These are phyloP conservation scores for Avicennia marina DNA, from an alignment of 257 asterid species.

Conservation along the genomic window DNA sequence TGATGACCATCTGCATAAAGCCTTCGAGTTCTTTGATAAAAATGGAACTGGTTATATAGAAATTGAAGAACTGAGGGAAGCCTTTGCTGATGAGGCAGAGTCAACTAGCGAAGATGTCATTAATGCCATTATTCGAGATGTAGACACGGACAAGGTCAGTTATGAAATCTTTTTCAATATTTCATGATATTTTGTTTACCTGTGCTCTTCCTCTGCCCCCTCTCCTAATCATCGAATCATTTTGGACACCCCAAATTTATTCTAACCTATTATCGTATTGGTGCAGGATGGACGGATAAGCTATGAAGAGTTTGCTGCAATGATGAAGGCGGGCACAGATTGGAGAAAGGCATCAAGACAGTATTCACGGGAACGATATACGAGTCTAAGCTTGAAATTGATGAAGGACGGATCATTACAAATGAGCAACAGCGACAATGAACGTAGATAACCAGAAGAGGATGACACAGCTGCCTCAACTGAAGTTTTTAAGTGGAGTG, in stretches of 20 bases:
- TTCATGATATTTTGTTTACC: neutral
- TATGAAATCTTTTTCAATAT: neutral
- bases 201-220: neutral
- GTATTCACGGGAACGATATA: slow-evolving; percentile 62
- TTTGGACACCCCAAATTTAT: neutral
- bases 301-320: slow-evolving; percentile 54
- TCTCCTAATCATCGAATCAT: neutral
- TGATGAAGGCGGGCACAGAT: slow-evolving; percentile 81
- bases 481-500: neutral
- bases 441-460: slow-evolving; percentile 19
- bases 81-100: slow-evolving; percentile 64
- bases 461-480: neutral
- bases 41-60: slow-evolving; percentile 70
- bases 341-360: slow-evolving; percentile 82
- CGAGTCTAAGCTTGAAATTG: slow-evolving; percentile 49
- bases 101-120: slow-evolving; percentile 63
- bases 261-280: neutral
- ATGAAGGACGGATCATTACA: slow-evolving; percentile 43
- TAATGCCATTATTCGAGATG: slow-evolving; percentile 76
- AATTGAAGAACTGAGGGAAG: slow-evolving; percentile 73
- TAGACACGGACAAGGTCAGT: slow-evolving; percentile 83
- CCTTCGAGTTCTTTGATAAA: slow-evolving; percentile 73
- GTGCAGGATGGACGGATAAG: slow-evolving; percentile 75
- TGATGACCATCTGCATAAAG: slow-evolving; percentile 69
- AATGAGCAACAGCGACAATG: slow-evolving; percentile 13